Percentiles rank a stretch among this genome's conserved stretches.
Conservation (phyloP, 2,329 filamentous ascomycete species). For the Penicillium sp. region DNA sequence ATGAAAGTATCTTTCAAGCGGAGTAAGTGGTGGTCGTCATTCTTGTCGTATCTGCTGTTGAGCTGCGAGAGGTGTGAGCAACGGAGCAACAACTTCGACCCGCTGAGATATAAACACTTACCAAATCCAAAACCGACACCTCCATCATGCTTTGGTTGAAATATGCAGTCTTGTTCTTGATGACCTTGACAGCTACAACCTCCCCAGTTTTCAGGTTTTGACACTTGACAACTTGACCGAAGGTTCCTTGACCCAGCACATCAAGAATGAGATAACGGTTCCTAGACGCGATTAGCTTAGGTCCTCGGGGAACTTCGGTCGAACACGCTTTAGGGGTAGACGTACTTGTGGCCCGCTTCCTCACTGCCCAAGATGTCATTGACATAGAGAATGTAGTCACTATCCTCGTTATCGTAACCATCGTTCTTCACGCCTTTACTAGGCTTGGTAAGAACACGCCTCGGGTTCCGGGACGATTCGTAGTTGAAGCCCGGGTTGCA, state of each 20-base stretch:
- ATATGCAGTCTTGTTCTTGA: conserved; percentile 97
- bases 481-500: conserved; percentile 98
- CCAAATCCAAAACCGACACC: conserved; percentile 89
- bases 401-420: conserved; percentile 97
- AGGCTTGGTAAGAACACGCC: conserved; percentile 90
- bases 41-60: conserved; percentile 98
- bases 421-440: conserved; percentile 99
- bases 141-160: conserved; percentile 99
- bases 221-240: conserved; percentile 97
- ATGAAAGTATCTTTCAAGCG: conserved; percentile 97
- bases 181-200: conserved; percentile 96
- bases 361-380: conserved; percentile 97
- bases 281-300: conserved; percentile 45
- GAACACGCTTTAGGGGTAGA: no score
- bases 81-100: no score
- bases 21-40: conserved; percentile 92
- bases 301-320: no score
- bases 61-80: conserved; percentile 61
- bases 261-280: conserved; percentile 96
- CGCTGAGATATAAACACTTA: no score
- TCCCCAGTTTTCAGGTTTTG: conserved; percentile 98
- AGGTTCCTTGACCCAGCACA: conserved; percentile 92
- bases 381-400: conserved; percentile 97
- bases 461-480: conserved; percentile 91
- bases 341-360: conserved; percentile 92